These are phyloP conservation scores for Aspergillus luchuensis DNA, from an alignment of 2,329 filamentous ascomycete genomes.

Conservation along the genomic window DNA sequence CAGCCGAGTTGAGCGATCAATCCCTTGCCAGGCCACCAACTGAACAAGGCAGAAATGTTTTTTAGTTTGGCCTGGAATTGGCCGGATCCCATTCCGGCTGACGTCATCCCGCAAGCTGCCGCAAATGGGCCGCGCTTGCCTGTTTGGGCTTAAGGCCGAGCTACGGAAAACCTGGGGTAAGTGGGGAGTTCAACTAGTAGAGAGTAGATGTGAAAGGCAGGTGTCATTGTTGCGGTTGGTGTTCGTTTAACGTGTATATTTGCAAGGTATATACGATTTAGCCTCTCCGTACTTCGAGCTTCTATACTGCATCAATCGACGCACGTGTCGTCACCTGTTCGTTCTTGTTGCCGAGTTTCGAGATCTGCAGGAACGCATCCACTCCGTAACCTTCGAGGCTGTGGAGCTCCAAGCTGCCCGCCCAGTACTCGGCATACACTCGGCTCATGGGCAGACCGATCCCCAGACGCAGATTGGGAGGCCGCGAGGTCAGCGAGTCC, in stretches of 20 bases:
- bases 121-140: constrained; percentile 1
- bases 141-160: neutral
- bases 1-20: too few relatives aligned
- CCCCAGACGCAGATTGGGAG: constrained; percentile 82
- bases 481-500: constrained; percentile 75
- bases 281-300: too few relatives aligned
- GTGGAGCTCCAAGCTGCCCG: constrained; percentile 85
- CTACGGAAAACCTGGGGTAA: constrained; percentile 8
- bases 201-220: neutral
- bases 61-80: neutral
- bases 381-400: constrained; percentile 94
- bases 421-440: constrained; percentile 98
- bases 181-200: constrained; percentile 4
- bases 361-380: constrained; percentile 94
- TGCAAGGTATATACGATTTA: too few relatives aligned
- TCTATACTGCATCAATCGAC: constrained; percentile 72
- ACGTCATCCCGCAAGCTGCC: constrained; percentile 22
- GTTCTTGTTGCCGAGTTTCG: constrained; percentile 95
- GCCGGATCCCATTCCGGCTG: constrained; percentile 6
- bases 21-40: too few relatives aligned
- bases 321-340: constrained; percentile 83
- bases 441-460: constrained; percentile 92
- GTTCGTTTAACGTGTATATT: neutral
- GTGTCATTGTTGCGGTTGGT: neutral
- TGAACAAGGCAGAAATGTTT: too few relatives aligned